A percentile compares a stretch with the other conserved stretches of the same genome.
Evolutionary conservation across 805 yeast genomes (phyloP).

Genomic region (Ogataea neopini): DNA sequence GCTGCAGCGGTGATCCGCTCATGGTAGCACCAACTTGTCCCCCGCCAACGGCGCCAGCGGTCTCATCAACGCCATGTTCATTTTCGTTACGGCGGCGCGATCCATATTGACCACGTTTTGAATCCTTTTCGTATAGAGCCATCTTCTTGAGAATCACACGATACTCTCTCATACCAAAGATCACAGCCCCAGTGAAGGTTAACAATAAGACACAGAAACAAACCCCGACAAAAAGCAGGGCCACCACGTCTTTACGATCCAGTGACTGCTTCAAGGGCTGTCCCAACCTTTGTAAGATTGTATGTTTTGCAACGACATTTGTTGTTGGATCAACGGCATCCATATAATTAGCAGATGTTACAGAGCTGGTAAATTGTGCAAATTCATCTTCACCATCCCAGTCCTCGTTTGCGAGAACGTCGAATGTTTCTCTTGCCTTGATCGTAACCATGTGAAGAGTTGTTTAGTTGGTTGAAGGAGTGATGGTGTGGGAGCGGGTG

Average conservation of each 20-base stretch:
- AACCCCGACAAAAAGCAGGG: constrained; percentile 14
- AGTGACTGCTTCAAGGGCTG: constrained; percentile 17
- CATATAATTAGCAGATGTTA: constrained; percentile 7
- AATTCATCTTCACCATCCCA: constrained; percentile 12
- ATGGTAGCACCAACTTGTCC: not conserved
- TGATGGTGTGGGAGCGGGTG: not conserved
- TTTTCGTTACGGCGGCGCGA: not conserved
- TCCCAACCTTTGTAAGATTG: constrained; percentile 15
- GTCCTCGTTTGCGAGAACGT: constrained; percentile 10
- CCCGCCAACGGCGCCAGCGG: not conserved
- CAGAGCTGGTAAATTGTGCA: constrained; percentile 12
- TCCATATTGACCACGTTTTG: not conserved
- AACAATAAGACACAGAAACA: constrained; percentile 18
- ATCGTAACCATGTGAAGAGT: not conserved
- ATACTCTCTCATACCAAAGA: constrained; percentile 21
- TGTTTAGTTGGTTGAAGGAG: not conserved
- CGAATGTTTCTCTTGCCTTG: constrained; percentile 13
- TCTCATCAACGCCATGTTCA: not conserved
- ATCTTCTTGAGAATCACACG: constrained; percentile 15
- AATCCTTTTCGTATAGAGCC: constrained; percentile 15
- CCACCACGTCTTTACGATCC: constrained; percentile 20
- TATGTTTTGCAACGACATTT: constrained; percentile 10
- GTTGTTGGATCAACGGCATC: constrained; percentile 9
- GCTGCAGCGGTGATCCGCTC: not conserved
- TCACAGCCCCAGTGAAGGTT: constrained; percentile 19